Evolutionary conservation across 495 filamentous ascomycete species (phyloP).

Genomic region (Daldinia childiae): DNA sequence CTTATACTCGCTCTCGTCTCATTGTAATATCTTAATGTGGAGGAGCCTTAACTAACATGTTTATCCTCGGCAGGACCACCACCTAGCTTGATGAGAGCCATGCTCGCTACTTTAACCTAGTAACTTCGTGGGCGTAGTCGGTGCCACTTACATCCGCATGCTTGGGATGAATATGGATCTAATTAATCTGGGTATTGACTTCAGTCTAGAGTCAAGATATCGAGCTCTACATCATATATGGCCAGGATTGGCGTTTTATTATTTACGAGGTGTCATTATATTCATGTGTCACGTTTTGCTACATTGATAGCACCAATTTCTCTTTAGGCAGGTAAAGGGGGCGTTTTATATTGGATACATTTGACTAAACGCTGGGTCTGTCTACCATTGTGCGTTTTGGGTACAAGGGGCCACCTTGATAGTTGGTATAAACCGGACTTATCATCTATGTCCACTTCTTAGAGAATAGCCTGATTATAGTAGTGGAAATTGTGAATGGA

Average conservation of each 20-base stretch:
- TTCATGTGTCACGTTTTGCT: background rate
- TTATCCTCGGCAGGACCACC: constrained; percentile 54
- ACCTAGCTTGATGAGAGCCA: constrained; percentile 72
- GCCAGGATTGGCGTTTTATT: background rate
- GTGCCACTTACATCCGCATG: background rate
- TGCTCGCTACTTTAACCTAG: constrained; percentile 80
- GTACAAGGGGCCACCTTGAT: background rate
- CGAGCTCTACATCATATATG: background rate
- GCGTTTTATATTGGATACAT: constrained; percentile 9
- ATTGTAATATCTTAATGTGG: background rate
- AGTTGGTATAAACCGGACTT: background rate
- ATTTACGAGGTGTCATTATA: background rate
- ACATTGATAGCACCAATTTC: background rate
- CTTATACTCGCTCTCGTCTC: constrained; percentile 36
- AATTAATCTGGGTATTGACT: background rate
- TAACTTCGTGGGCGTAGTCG: background rate
- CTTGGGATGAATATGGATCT: background rate
- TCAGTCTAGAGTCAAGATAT: background rate
- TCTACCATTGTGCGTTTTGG: background rate
- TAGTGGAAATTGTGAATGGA: background rate
- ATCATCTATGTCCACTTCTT: background rate
- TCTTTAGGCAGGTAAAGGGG: background rate
- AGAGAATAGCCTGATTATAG: background rate
- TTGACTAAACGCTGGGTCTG: background rate
- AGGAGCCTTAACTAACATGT: constrained; percentile 35